phyloP scores from a whole-genome alignment of 192 early-diverging fungal species.

The Chytriomyces hyalinus region DNA sequence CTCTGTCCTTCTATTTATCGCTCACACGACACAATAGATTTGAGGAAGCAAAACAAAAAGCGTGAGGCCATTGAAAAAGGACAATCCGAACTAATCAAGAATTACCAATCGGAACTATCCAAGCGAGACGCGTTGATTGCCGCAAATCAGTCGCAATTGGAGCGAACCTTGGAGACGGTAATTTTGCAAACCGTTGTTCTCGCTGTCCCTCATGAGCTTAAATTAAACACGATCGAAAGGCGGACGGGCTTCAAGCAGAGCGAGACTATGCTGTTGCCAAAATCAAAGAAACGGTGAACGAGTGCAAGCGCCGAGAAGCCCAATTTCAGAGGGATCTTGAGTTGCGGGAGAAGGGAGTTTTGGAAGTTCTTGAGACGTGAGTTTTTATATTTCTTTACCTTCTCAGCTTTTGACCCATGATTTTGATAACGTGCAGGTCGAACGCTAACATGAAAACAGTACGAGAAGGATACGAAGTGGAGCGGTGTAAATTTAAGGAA shows the following conservation, averaged over 20 bases:
- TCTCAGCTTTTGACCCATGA: no score
- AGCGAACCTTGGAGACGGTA: background rate
- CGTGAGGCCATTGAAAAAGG: background rate
- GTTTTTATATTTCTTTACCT: background rate
- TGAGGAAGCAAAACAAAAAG: background rate
- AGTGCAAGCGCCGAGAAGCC: background rate
- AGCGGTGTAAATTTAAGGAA: constrained; percentile 19
- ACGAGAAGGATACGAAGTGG: constrained; percentile 14
- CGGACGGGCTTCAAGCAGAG: background rate
- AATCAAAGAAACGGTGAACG: constrained; percentile 15
- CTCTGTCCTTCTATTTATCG: background rate
- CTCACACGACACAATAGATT: background rate
- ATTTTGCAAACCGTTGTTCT: background rate
- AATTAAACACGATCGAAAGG: background rate
- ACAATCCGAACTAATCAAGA: background rate
- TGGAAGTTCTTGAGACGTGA: constrained; percentile 15
- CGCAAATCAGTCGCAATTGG: background rate
- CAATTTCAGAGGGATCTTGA: constrained; percentile 15
- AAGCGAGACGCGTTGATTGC: constrained; percentile 3
- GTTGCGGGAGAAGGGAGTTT: constrained; percentile 9
- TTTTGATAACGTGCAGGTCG: background rate
- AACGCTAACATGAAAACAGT: constrained; percentile 3
- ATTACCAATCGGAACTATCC: background rate
- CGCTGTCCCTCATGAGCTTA: background rate
- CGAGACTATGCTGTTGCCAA: constrained; percentile 26